Evolutionary conservation across 2,329 filamentous ascomycete species (phyloP).

Genomic region (Calonectria leucothoes): DNA sequence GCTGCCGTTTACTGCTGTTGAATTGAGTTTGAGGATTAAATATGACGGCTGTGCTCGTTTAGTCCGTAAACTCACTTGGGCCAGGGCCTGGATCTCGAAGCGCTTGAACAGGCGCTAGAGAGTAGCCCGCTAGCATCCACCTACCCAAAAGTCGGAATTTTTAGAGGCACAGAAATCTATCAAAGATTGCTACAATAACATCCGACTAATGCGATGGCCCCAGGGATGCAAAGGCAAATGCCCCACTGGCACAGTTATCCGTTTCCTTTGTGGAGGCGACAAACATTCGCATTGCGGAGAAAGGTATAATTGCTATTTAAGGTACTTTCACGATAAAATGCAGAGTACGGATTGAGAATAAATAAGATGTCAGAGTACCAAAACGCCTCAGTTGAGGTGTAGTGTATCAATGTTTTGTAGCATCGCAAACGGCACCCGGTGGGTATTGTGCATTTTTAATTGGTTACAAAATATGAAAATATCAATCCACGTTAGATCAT

Average conservation of each 20-base stretch:
- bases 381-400: no score
- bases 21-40: conserved; percentile 45
- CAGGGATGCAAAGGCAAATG: neutral
- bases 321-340: neutral
- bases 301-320: conserved; percentile 8
- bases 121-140: conserved; percentile 46
- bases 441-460: no score
- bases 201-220: conserved; percentile 41
- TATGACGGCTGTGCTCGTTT: conserved; percentile 48
- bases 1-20: conserved; percentile 48
- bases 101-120: conserved; percentile 44
- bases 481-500: no score
- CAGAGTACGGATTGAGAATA: neutral
- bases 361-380: no score
- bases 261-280: neutral
- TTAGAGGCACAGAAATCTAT: conserved; percentile 45
- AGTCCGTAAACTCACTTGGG: conserved; percentile 47
- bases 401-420: no score
- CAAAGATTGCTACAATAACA: conserved; percentile 47
- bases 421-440: no score
- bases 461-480: no score
- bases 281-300: neutral
- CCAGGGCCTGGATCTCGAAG: conserved; percentile 46
- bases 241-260: neutral
- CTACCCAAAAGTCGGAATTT: conserved; percentile 44